Evolutionary conservation across 2,329 filamentous ascomycete species (phyloP).

Genomic region (Achaetomium macrosporum): DNA sequence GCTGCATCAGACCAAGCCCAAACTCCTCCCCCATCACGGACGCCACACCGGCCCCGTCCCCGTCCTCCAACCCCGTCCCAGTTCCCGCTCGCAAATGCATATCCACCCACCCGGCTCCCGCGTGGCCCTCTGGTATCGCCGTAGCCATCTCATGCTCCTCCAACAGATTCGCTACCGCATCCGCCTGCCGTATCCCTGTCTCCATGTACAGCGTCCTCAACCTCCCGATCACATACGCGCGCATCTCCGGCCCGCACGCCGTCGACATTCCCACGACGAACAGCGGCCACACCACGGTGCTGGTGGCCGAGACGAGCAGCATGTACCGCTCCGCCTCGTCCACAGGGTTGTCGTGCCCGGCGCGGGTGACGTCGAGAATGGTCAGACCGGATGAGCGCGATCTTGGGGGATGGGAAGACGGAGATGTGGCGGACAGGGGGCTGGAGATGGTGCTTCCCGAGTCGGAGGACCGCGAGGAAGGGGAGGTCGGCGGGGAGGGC

Average conservation of each 20-base stretch:
- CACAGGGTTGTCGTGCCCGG: slow-evolving; percentile 27
- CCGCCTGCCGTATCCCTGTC: slow-evolving; percentile 41
- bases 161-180: slow-evolving; percentile 38
- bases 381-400: slow-evolving; percentile 30
- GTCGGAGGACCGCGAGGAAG: slow-evolving; percentile 20
- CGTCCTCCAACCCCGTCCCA: neutral
- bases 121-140: neutral
- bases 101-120: slow-evolving; percentile 1
- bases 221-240: slow-evolving; percentile 40
- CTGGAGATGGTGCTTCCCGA: slow-evolving; percentile 16
- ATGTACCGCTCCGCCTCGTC: slow-evolving; percentile 42
- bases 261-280: slow-evolving; percentile 45
- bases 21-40: slow-evolving; percentile 1
- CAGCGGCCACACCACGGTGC: slow-evolving; percentile 46
- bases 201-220: slow-evolving; percentile 41
- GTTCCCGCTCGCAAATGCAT: neutral
- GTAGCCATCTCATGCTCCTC: slow-evolving; percentile 29
- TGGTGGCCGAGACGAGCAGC: slow-evolving; percentile 43
- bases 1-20: slow-evolving; percentile 10
- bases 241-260: slow-evolving; percentile 37
- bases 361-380: slow-evolving; percentile 37
- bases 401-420: neutral
- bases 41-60: neutral
- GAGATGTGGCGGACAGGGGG: slow-evolving; percentile 1
- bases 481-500: slow-evolving; percentile 27